A percentile compares a stretch with the other conserved stretches of the same genome.
These are phyloP conservation scores for Ophiostoma triangulosporum DNA, from an alignment of 2,329 filamentous ascomycete species.

Conservation along the genomic window DNA sequence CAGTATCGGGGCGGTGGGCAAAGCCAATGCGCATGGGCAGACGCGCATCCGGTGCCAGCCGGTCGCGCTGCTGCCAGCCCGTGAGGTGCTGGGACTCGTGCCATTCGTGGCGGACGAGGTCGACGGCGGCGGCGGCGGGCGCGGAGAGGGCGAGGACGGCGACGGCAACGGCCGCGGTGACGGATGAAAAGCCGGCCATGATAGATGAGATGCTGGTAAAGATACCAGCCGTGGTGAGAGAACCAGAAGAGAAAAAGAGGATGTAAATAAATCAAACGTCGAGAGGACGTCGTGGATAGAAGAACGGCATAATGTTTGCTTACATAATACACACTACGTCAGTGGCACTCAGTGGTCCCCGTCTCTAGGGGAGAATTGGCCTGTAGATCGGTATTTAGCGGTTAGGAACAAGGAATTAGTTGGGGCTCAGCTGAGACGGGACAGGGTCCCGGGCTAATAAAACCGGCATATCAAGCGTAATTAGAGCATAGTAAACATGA, in stretches of 20 bases:
- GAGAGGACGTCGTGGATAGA: no score
- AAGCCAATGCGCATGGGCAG: conserved; percentile 17
- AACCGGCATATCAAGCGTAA: no score
- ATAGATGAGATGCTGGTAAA: background rate
- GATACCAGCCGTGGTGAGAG: background rate
- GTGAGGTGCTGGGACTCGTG: conserved; percentile 3
- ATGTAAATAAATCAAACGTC: background rate
- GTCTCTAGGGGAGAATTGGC: background rate
- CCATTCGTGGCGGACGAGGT: conserved; percentile 5
- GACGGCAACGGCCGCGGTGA: background rate
- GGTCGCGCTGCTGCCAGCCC: conserved; percentile 3
- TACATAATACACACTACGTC: background rate
- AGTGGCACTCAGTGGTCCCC: background rate
- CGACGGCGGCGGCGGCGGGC: background rate
- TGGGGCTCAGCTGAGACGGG: background rate
- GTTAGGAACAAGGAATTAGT: background rate
- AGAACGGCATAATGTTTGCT: background rate
- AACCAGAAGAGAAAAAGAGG: background rate
- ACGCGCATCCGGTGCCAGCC: background rate
- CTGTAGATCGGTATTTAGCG: background rate
- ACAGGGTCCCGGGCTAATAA: no score
- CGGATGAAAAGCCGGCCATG: background rate
- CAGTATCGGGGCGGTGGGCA: conserved; percentile 18
- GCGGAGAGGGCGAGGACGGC: background rate
- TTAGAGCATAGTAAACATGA: no score